Evolutionary conservation across 2,329 filamentous ascomycete genomes (phyloP), one percentile per base, ranked within the genome.

Genomic region (Periconia digitata): DNA sequence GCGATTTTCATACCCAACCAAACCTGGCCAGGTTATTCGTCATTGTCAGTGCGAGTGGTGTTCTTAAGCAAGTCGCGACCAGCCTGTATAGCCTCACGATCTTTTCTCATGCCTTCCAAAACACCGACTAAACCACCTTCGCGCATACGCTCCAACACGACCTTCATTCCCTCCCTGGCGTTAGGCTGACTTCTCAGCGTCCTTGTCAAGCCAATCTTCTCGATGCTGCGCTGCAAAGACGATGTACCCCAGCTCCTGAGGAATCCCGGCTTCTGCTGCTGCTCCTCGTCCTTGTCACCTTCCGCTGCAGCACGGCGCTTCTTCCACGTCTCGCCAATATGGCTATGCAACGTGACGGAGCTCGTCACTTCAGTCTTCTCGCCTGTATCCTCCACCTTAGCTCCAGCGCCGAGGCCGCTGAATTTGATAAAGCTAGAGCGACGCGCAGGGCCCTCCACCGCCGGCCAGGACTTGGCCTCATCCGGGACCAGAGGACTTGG

Each of bases 101-200:
- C 85, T 58, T 76, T 74, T 43, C 83, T 76, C 85, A 88, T 88
- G 22, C 84, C 85, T 55, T 88, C 85, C 23, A 89, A 72, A n/a
- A 88, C 86, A 18, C 72, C 85, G 15, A 87, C 83, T 16, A 89
- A 73, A 0, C 86, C 86, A 34, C 85, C 85, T 49, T 78, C 76
- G 45, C 86, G 76, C 64, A 89, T 70, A 40, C 89, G 78, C 70
- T 91, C 87, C 18, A 94, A 77, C 8, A 94, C 89, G 32, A 92
- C 83, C 47, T 83, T 85, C 89, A 94, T 92, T 41, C 89, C 89
- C 67, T 92, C 87, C 42, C 87, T 84, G 58, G 87, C 89, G 74
- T 92, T 92, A 43, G 86, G 85, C 60, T 92, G 80, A 66, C 89
- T 87, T 60, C 87, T 86, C 56, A 86, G 82, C 5, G 89, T 90